phyloP scores from a whole-genome alignment of 2,329 filamentous ascomycete species.

The Grosmannia penicillata region DNA sequence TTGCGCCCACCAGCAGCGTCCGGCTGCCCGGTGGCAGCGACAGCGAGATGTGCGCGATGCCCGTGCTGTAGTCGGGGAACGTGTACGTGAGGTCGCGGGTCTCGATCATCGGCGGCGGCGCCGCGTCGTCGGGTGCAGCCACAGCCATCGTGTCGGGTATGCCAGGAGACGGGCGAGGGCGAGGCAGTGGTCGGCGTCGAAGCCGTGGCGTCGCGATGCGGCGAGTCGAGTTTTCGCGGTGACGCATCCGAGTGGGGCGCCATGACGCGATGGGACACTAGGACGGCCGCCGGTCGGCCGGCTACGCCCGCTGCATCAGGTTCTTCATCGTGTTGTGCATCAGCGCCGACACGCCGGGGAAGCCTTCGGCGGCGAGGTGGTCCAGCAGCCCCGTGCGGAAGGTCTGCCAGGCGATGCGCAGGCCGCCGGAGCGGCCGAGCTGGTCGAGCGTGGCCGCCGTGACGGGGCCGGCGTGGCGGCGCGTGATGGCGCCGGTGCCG shows the following conservation, averaged over 20 bases:
- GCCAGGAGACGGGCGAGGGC: too few relatives aligned
- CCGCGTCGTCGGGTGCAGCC: neutral
- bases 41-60: slow-evolving; percentile 59
- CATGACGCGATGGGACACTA: too few relatives aligned
- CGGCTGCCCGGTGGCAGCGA: slow-evolving; percentile 69
- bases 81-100: slow-evolving; percentile 70
- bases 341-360: slow-evolving; percentile 51
- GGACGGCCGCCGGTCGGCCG: too few relatives aligned
- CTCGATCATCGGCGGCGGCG: slow-evolving; percentile 44
- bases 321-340: slow-evolving; percentile 75
- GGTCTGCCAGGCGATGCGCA: slow-evolving; percentile 54
- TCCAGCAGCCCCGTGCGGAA: slow-evolving; percentile 61
- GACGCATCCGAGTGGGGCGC: too few relatives aligned
- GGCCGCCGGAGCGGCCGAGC: slow-evolving; percentile 50
- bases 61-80: slow-evolving; percentile 75
- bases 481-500: slow-evolving; percentile 18
- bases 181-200: too few relatives aligned
- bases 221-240: too few relatives aligned
- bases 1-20: slow-evolving; percentile 87
- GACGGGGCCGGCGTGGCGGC: slow-evolving; percentile 51
- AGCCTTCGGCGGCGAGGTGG: slow-evolving; percentile 48
- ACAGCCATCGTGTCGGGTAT: neutral
- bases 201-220: too few relatives aligned
- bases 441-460: slow-evolving; percentile 49
- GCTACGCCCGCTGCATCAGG: too few relatives aligned